Percentiles rank a stretch among this genome's conserved stretches.
These are phyloP conservation scores for Coniosporium apollinis DNA, from an alignment of 495 filamentous ascomycete species.

Conservation along the genomic window DNA sequence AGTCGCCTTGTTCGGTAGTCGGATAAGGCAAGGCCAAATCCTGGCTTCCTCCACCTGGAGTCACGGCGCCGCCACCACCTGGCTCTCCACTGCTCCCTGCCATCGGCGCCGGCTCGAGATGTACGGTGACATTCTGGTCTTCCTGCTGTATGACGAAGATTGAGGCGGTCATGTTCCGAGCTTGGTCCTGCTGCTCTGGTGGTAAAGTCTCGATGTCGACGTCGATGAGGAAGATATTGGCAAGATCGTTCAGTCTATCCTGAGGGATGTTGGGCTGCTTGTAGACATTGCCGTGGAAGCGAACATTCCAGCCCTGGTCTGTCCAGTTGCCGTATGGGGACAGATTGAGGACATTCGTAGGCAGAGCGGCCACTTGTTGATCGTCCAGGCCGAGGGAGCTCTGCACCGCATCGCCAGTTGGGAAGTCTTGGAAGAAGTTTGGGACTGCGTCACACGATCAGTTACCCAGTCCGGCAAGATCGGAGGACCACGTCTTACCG, in stretches of 20 bases:
- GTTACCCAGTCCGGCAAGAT: conserved; percentile 1
- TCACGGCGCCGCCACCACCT: conserved; percentile 35
- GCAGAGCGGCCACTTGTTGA: conserved; percentile 37
- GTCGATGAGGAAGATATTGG: conserved; percentile 52
- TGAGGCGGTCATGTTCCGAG: conserved; percentile 52
- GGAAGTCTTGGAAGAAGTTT: conserved; percentile 50
- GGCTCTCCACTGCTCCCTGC: conserved; percentile 32
- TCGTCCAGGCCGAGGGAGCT: conserved; percentile 42
- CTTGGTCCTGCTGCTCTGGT: conserved; percentile 40
- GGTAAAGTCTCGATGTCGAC: conserved; percentile 42
- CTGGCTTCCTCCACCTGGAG: conserved; percentile 38
- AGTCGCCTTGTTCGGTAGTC: conserved; percentile 51
- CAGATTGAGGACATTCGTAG: conserved; percentile 56
- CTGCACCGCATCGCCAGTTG: conserved; percentile 39
- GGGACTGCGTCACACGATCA: too few relatives aligned
- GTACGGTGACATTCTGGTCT: conserved; percentile 42
- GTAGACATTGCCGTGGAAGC: conserved; percentile 64
- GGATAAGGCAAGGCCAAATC: conserved; percentile 35
- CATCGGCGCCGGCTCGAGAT: conserved; percentile 36
- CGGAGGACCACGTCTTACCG: neutral
- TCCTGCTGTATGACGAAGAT: conserved; percentile 59
- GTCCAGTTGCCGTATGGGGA: conserved; percentile 72
- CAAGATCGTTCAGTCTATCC: conserved; percentile 44
- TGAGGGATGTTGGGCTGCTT: conserved; percentile 52
- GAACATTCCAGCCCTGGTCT: conserved; percentile 54